Base-by-base conservation (phyloP, 768 basidiomycete genomes). In the Plicaturopsis crispa region DNA sequence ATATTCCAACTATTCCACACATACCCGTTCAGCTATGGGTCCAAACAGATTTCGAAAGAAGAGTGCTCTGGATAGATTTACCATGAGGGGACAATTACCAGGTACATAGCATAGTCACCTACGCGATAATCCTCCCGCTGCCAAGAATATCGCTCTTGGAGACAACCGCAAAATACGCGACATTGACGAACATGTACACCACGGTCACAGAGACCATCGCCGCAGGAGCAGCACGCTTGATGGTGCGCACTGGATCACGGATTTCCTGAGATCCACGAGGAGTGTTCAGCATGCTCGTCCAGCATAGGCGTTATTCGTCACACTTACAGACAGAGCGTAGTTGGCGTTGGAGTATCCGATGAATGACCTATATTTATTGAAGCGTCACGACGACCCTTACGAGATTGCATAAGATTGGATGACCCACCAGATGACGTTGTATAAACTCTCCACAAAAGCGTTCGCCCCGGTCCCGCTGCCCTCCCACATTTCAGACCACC, bases 41-140 rank as follows among this genome's bases (percentile, higher is more conserved):
- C 84, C 84, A 52, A 75, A 86, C 5, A 88, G 52, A 55, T 82
- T 81, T 34, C 83, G 67, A 51, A 88, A 87, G 58, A 83, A 86
- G 22, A 85, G 52, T 0, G 83, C 81, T 2, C 78, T 80, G 43
- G 16, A 23, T 6, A 4, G 16, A 40, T 43, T 1, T 4, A 33
- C 5, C 10, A 33, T 12, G 12, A n/a, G 13, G 19, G 45, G 24
- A n/a, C 6, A 24, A 18, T 34, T 33, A 12, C 21, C 16, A 38
- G 18, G 16, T n/a, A n/a, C n/a, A n/a, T n/a, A n/a, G 17, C 24
- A 38, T 5, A 17, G 21, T 34, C 3, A 59, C 78, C 50, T 47
- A 80, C 80, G 81, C 85, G n/a, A 81, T 72, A 36, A 84, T 78
- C 14, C 73, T 64, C 3, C 73, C 67, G 26, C 80, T 78, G n/a